Conservation (phyloP, 257 asterid genomes). For the Echites panduratus region DNA sequence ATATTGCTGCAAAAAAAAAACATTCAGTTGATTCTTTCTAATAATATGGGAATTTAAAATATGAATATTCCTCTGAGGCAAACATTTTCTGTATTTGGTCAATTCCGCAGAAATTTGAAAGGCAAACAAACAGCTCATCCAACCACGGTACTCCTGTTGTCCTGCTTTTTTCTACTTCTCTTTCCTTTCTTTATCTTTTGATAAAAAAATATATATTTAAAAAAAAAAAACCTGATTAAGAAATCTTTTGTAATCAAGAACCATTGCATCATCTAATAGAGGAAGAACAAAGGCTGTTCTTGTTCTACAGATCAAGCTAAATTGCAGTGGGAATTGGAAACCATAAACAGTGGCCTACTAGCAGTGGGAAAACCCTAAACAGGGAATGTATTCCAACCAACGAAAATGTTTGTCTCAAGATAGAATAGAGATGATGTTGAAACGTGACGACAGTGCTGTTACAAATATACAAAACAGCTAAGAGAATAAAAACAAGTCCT, state of each 20-base stretch:
- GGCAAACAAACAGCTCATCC: constrained; percentile 5
- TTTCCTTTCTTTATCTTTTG: not conserved
- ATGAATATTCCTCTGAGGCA: not conserved
- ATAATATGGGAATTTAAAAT: not conserved
- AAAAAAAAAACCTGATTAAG: not conserved
- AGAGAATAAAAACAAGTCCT: not conserved
- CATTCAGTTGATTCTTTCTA: not conserved
- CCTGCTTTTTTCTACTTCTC: not conserved
- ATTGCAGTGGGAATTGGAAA: not conserved
- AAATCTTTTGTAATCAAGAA: constrained; percentile 1
- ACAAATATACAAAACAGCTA: not conserved
- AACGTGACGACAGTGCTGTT: not conserved
- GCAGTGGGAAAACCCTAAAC: not conserved
- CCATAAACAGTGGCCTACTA: too few relatives aligned
- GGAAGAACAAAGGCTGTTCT: not conserved
- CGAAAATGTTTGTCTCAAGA: too few relatives aligned
- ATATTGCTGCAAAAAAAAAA: constrained; percentile 5
- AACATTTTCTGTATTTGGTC: not conserved
- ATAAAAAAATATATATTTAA: not conserved
- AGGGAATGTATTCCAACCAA: not conserved
- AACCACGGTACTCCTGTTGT: not conserved
- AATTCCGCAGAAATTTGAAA: not conserved
- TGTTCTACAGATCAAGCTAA: not conserved
- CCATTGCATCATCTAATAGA: not conserved
- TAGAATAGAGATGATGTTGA: not conserved